Evolutionary conservation across 1,284 basidiomycete species (phyloP).

Genomic region (Pseudozyma pruni): DNA sequence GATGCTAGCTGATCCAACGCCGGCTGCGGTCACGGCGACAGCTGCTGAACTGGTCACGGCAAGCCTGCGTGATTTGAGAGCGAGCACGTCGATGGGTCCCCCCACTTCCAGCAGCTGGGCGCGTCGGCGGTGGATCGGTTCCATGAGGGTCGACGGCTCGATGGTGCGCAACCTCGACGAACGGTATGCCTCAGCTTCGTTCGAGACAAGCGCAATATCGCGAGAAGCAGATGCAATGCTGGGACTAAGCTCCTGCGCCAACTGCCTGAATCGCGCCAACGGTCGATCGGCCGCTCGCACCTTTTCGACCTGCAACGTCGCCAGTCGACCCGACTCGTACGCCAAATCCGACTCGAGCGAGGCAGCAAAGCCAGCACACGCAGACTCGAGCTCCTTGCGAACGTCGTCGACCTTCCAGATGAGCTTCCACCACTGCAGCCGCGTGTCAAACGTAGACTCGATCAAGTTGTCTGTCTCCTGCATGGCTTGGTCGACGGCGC

Average conservation of each 20-base stretch:
- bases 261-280: slow-evolving; percentile 28
- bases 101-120: slow-evolving; percentile 44
- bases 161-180: slow-evolving; percentile 40
- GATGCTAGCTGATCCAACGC: slow-evolving; percentile 37
- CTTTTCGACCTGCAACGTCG: slow-evolving; percentile 31
- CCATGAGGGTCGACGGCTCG: slow-evolving; percentile 45
- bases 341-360: slow-evolving; percentile 52
- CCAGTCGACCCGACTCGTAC: slow-evolving; percentile 53
- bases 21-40: slow-evolving; percentile 36
- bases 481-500: slow-evolving; percentile 33
- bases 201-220: slow-evolving; percentile 42
- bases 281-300: slow-evolving; percentile 20
- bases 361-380: slow-evolving; percentile 52
- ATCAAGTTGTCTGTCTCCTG: slow-evolving; percentile 33
- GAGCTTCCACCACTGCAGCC: slow-evolving; percentile 63
- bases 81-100: slow-evolving; percentile 53
- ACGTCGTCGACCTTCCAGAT: slow-evolving; percentile 62
- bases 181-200: slow-evolving; percentile 39
- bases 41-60: slow-evolving; percentile 37
- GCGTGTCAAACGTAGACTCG: slow-evolving; percentile 43
- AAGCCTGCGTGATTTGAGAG: slow-evolving; percentile 41
- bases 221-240: slow-evolving; percentile 13
- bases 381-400: slow-evolving; percentile 50
- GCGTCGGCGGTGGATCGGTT: slow-evolving; percentile 48
- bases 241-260: slow-evolving; percentile 18